phyloP scores from a whole-genome alignment of 2,329 filamentous ascomycete genomes.

The Diatrype stigma region DNA sequence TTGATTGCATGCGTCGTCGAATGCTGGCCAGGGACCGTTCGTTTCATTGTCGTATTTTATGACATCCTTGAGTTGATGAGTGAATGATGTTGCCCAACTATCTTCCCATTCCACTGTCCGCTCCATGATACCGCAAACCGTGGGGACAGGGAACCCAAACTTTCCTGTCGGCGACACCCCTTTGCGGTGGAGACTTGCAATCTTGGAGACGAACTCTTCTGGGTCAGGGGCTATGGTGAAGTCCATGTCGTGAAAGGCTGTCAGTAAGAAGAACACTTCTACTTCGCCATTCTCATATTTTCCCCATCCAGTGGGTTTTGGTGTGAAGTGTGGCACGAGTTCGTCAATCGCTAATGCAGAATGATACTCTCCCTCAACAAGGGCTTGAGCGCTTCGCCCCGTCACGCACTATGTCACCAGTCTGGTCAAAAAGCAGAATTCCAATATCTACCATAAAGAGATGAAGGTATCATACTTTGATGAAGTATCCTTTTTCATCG shows the following conservation, averaged over 20 bases:
- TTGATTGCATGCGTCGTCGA: conserved; percentile 8
- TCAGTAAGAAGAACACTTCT: conserved; percentile 10
- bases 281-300: conserved; percentile 4
- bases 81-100: conserved; percentile 16
- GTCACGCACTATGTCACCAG: not conserved
- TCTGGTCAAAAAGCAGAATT: not conserved
- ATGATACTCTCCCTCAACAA: conserved; percentile 8
- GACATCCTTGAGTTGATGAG: conserved; percentile 16
- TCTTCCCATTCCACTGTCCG: conserved; percentile 9
- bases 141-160: conserved; percentile 13
- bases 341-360: conserved; percentile 7
- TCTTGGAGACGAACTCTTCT: conserved; percentile 3
- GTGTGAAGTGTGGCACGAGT: conserved; percentile 3
- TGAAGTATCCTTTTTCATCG: conserved; percentile 6
- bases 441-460: not conserved
- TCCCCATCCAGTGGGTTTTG: conserved; percentile 9
- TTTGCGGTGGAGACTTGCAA: conserved; percentile 11
- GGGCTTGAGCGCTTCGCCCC: conserved; percentile 3
- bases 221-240: conserved; percentile 6
- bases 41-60: conserved; percentile 16
- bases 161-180: conserved; percentile 10
- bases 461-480: conserved; percentile 3
- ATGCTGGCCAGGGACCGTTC: conserved; percentile 16
- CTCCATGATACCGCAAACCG: conserved; percentile 8
- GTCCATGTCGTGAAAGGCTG: conserved; percentile 14